phyloP scores from a whole-genome alignment of 768 basidiomycete genomes.

The Kwoniella heveanensis region DNA sequence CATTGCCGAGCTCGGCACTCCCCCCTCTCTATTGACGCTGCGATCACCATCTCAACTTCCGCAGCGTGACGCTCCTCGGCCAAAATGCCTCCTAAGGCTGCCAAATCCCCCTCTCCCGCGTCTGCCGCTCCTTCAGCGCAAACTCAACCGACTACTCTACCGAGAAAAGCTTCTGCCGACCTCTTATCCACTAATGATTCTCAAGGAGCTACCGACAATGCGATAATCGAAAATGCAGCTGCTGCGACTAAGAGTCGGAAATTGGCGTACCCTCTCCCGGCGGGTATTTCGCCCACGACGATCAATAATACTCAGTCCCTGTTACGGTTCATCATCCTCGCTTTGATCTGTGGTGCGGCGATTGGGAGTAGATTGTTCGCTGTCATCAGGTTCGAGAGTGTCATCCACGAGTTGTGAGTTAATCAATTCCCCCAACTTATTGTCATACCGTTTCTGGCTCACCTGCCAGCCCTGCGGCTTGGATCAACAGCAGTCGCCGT shows the following conservation, averaged over 20 bases:
- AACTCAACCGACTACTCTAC: neutral
- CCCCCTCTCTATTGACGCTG: neutral
- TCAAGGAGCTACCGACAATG: neutral
- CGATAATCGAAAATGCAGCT: neutral
- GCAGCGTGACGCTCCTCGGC: neutral
- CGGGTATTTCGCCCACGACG: conserved; percentile 58
- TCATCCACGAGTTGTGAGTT: conserved; percentile 97
- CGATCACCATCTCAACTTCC: neutral
- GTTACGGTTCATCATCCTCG: conserved; percentile 84
- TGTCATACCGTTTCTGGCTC: too few species aligned
- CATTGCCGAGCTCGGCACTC: neutral
- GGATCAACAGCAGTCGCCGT: too few species aligned
- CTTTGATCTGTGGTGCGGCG: conserved; percentile 88
- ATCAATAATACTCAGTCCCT: conserved; percentile 86
- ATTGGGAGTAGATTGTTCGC: conserved; percentile 95
- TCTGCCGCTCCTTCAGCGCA: neutral
- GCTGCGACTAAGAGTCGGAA: conserved; percentile 12
- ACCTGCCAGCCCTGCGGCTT: neutral
- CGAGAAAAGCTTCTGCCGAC: neutral
- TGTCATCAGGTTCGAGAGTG: conserved; percentile 96
- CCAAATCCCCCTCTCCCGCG: conserved; percentile 5
- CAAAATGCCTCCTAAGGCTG: conserved; percentile 18
- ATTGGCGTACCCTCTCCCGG: conserved; percentile 53
- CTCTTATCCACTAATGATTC: neutral
- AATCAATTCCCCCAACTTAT: too few species aligned